Evolutionary conservation across 2,329 filamentous ascomycete genomes (phyloP), one percentile per base, ranked within the genome.

Genomic region (Fusarium annulatum): DNA sequence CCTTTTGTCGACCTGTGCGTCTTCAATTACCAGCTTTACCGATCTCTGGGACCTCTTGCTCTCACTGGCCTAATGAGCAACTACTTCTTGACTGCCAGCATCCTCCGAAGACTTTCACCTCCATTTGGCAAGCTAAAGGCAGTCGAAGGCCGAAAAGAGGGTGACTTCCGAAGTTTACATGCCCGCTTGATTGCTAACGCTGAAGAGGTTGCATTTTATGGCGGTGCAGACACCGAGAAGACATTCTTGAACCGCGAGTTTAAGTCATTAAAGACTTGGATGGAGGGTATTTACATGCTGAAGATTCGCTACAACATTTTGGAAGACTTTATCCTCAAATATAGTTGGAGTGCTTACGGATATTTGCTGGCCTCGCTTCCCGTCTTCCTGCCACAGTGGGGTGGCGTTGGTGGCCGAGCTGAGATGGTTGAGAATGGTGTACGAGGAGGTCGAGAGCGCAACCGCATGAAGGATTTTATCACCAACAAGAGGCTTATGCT

Each of bases 231-330:
- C 56, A 97, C 97, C 85, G 96, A 99, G 82, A 96, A 96, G 83
- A 91, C 93, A 5, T 97, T 98, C 81, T 86, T 99, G 15, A 94
- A 97, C 78, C 92, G 91, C 79, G 95, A 97, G 76, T 99, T 98
- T 86, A 94, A 92, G 81, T 96, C 96, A 52, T 87, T 99, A 34
- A 96, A 96, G 82, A 92, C 90, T 72, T 98, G 95, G 94, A 98
- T 99, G 96, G 96, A 99, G 81, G 93, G 94, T 49, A 98, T 99
- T 73, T 99, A 99, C 84, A 95, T 95, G 82, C 91, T 98, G 74
- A 98, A 98, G 83, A 97, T 99, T 74, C 92, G 95, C 21, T 99
- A 99, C 85, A 99, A 98, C 81, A 99, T 99, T 86, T 90, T 99
- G 1, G 96, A 99, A 81, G 96, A 99, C 81, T 97, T 99, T 79